phyloP scores from a whole-genome alignment of 139 green algal genomes.

The Deuterostichococcus epilithicus region DNA sequence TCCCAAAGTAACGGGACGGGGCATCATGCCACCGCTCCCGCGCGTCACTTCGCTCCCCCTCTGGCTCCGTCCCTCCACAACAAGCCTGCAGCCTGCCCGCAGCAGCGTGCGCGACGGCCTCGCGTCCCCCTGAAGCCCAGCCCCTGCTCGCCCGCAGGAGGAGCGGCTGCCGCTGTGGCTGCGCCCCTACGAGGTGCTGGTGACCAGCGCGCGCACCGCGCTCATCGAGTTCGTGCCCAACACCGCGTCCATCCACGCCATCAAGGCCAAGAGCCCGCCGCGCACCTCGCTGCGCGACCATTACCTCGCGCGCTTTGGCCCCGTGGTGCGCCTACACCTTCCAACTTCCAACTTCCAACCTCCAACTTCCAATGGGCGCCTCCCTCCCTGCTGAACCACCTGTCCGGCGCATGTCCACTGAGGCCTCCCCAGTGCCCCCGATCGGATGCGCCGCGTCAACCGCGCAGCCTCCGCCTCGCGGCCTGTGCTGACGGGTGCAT shows the following conservation, averaged over 20 bases:
- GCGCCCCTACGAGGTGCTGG: constrained; percentile 87
- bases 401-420: too few species aligned
- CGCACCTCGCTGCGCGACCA: constrained; percentile 68
- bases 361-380: too few species aligned
- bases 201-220: constrained; percentile 83
- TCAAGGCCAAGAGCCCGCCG: constrained; percentile 69
- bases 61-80: too few species aligned
- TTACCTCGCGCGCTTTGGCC: constrained; percentile 71
- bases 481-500: too few species aligned
- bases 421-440: too few species aligned
- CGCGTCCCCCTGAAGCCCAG: neutral
- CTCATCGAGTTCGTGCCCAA: constrained; percentile 98
- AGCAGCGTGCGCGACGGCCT: too few species aligned
- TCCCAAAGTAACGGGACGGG: too few species aligned
- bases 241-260: constrained; percentile 83
- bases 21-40: too few species aligned
- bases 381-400: too few species aligned
- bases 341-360: too few species aligned
- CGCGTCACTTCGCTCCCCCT: too few species aligned
- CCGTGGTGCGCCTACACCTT: neutral
- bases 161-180: constrained; percentile 85
- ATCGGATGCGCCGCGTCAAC: neutral
- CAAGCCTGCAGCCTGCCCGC: too few species aligned
- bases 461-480: neutral
- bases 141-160: constrained; percentile 40